Conservation (phyloP, 768 basidiomycete genomes). For the Collybia sordida region DNA sequence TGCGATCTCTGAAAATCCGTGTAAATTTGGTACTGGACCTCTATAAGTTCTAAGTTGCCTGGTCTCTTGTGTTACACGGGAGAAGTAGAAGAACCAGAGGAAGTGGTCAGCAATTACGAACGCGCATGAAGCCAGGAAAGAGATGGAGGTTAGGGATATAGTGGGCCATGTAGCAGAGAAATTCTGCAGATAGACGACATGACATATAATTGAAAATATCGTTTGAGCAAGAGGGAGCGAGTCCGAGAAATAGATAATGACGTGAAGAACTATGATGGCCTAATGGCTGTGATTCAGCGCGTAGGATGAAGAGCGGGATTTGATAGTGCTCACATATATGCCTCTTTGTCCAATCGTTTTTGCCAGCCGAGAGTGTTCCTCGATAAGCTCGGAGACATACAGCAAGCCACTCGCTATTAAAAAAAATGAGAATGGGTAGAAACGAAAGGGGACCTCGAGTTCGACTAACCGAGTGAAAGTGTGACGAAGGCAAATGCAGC, state of each 20-base stretch:
- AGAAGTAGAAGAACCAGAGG: constrained; percentile 95
- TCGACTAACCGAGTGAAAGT: constrained; percentile 73
- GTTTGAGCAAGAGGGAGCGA: constrained; percentile 75
- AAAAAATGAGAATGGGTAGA: constrained; percentile 3
- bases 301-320: not conserved
- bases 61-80: constrained; percentile 64
- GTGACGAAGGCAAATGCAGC: constrained; percentile 90
- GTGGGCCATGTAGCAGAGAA: constrained; percentile 89
- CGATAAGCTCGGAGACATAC: constrained; percentile 93
- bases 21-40: constrained; percentile 30
- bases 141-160: constrained; percentile 83
- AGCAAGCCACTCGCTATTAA: constrained; percentile 84
- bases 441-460: not conserved
- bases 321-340: constrained; percentile 73
- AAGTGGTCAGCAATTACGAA: constrained; percentile 92
- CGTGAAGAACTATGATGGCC: constrained; percentile 78
- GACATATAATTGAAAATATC: constrained; percentile 79
- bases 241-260: constrained; percentile 77
- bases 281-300: constrained; percentile 29
- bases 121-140: constrained; percentile 83
- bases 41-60: constrained; percentile 53
- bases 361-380: constrained; percentile 84
- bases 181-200: constrained; percentile 89
- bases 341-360: constrained; percentile 81
- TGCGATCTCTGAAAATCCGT: constrained; percentile 71